Evolutionary conservation across 768 basidiomycete species (phyloP), one percentile per base, ranked within the genome.

Genomic region (Auricularia sp.): DNA sequence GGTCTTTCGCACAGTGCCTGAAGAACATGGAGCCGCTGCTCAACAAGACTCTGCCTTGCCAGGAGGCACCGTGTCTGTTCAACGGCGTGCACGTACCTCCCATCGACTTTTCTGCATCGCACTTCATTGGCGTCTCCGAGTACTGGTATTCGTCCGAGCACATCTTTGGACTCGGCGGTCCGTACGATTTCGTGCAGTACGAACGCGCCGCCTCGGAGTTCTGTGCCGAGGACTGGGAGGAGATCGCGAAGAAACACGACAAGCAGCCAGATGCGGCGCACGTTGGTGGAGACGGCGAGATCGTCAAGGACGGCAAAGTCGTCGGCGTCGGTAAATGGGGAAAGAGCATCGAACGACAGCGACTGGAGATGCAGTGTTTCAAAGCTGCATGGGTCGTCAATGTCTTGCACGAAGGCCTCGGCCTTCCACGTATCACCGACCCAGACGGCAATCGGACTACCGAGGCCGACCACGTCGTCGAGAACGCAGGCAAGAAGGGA

Each of bases 141-240:
- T 99, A 98, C 73, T 99, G 96, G 96, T 98, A 98, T 75, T 98
- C 96, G 33, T 93, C 94, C 10, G 94, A 99, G 70, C 94, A 98
- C 73, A 89, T 98, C 60, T 93, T 97, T 70, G 92, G 91, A 1
- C 82, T 98, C 2, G 95, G 94, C 23, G 97, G 97, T 2, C 82
- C 93, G 23, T 99, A 98, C 77, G 91, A 98, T 73, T 96, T 92
- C 72, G 91, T 93, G 34, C 89, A 96, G 73, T 99, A 96, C 75
- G 96, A 98, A 73, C 88, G 88, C 53, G 93, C 93, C 16, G 97
- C 97, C 16, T 82, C 87, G 5, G 78, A 86, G 34, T 99, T 93
- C 72, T 99, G 97, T 68, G 78, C 79, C 0, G 82, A 84, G 60
- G 81, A 87, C 60, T 99, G 97, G 97, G 70, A 78, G 2, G 83